Conservation (phyloP, 2,329 filamentous ascomycete genomes). For the Pleurostoma richardsiae region DNA sequence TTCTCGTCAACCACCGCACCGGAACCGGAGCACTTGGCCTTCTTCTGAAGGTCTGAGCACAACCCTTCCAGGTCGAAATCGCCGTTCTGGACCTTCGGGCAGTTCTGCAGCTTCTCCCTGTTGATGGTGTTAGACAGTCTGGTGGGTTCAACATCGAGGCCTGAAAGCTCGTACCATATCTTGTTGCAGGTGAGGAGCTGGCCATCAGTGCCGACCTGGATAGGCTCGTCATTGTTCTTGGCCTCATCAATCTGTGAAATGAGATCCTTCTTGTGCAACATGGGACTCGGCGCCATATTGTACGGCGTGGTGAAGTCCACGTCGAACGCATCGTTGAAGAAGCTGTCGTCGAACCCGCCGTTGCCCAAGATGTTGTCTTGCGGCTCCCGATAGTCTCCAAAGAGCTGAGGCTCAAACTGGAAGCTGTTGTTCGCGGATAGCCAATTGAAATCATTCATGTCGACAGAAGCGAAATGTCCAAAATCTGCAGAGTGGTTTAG, state of each 20-base stretch:
- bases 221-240: slow-evolving; percentile 63
- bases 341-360: slow-evolving; percentile 64
- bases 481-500: slow-evolving; percentile 23
- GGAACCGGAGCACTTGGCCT: slow-evolving; percentile 89
- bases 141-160: neutral
- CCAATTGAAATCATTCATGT: slow-evolving; percentile 62
- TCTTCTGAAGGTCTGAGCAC: slow-evolving; percentile 88
- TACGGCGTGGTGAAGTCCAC: slow-evolving; percentile 78
- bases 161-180: slow-evolving; percentile 67
- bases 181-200: slow-evolving; percentile 80
- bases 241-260: slow-evolving; percentile 73
- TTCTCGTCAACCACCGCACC: slow-evolving; percentile 85
- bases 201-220: slow-evolving; percentile 43
- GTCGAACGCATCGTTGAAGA: slow-evolving; percentile 74
- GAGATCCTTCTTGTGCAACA: slow-evolving; percentile 44
- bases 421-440: slow-evolving; percentile 75
- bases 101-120: slow-evolving; percentile 87
- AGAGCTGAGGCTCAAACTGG: slow-evolving; percentile 86
- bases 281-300: slow-evolving; percentile 53
- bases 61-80: slow-evolving; percentile 92
- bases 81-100: slow-evolving; percentile 81
- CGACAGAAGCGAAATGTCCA: slow-evolving; percentile 35
- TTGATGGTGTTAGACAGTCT: slow-evolving; percentile 30
- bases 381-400: slow-evolving; percentile 87
- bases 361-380: slow-evolving; percentile 72